Conservation (phyloP, 352 stramenopile genomes). For the Phytophthora foliorum region DNA sequence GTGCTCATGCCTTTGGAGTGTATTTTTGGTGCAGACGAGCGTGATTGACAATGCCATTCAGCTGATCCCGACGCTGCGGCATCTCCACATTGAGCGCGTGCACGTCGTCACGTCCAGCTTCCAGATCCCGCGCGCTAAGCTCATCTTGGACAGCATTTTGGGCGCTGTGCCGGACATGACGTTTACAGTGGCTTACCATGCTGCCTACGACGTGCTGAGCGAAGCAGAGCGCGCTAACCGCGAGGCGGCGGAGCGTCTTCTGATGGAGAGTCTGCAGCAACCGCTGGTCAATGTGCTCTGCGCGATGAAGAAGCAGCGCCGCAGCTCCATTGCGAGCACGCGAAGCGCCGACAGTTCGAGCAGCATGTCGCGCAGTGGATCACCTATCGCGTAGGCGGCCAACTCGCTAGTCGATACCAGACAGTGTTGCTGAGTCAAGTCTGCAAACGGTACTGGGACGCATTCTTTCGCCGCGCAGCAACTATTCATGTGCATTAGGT, state of each 20-base stretch:
- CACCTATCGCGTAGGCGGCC: conserved; percentile 12
- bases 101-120: conserved; percentile 31
- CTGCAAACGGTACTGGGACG: neutral
- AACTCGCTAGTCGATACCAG: neutral
- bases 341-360: conserved; percentile 27
- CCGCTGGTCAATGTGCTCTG: conserved; percentile 35
- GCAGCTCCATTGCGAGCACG: conserved; percentile 29
- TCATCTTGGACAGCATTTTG: conserved; percentile 35
- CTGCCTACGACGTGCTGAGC: conserved; percentile 17
- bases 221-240: conserved; percentile 31
- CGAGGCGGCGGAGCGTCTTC: conserved; percentile 25
- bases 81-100: conserved; percentile 25
- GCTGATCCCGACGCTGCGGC: conserved; percentile 27
- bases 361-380: conserved; percentile 17
- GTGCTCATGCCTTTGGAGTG: neutral
- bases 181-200: conserved; percentile 24
- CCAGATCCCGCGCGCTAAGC: conserved; percentile 30
- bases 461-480: no score
- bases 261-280: conserved; percentile 22
- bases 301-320: conserved; percentile 33
- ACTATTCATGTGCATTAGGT: conserved; percentile 9
- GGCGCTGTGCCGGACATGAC: conserved; percentile 24
- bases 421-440: neutral
- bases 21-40: neutral
- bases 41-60: conserved; percentile 19